Evolutionary conservation across 2,329 filamentous ascomycete genomes (phyloP).

Genomic region (Chrysoporthe cubensis): DNA sequence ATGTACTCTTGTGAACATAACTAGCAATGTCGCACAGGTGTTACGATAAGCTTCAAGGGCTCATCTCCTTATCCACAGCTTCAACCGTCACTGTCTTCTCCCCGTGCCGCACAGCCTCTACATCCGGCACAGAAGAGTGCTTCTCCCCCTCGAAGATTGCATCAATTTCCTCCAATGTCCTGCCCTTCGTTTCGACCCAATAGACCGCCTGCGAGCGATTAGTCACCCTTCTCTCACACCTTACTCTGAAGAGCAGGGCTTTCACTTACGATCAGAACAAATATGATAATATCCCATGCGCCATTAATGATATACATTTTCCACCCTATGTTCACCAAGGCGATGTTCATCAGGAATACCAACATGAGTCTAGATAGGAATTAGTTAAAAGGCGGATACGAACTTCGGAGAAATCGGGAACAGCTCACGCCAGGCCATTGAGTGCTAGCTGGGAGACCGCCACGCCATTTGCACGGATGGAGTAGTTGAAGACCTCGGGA

Average conservation of each 20-base stretch:
- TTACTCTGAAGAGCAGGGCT: not conserved
- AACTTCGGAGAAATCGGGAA: too few species aligned
- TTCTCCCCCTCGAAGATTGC: conserved; percentile 41
- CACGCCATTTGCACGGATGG: conserved; percentile 52
- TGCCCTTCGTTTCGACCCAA: conserved; percentile 45
- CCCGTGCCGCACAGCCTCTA: conserved; percentile 35
- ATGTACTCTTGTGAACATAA: too few species aligned
- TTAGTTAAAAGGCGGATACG: not conserved
- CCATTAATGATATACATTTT: conserved; percentile 54
- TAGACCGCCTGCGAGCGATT: conserved; percentile 32
- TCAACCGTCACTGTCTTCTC: conserved; percentile 31
- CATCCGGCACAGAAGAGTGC: conserved; percentile 37
- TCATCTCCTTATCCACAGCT: conserved; percentile 31
- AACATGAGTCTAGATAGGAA: conserved; percentile 7
- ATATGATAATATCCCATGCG: conserved; percentile 46
- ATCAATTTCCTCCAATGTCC: conserved; percentile 44
- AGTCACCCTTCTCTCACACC: not conserved
- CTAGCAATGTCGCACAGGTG: not conserved
- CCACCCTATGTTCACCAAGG: conserved; percentile 47
- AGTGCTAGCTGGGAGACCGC: conserved; percentile 41
- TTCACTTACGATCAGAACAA: conserved; percentile 42
- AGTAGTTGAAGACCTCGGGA: conserved; percentile 53
- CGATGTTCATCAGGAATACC: conserved; percentile 44
- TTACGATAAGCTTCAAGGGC: not conserved
- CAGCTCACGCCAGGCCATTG: conserved; percentile 37